Evolutionary conservation across 2,329 filamentous ascomycete species (phyloP).

Genomic region (Sporothrix inflata): DNA sequence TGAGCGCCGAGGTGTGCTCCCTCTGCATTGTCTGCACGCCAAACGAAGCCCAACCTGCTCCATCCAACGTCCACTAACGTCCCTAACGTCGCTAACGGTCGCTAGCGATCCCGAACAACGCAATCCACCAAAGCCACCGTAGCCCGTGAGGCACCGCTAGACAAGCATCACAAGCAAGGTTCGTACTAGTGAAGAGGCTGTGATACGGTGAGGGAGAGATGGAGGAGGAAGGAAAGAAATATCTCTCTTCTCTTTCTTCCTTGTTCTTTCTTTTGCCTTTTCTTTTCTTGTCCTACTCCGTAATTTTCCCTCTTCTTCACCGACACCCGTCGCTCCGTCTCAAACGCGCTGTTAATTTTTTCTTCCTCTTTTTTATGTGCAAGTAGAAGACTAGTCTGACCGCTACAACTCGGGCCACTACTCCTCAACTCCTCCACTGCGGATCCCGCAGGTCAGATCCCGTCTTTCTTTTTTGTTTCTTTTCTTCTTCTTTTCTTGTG

Average conservation of each 20-base stretch:
- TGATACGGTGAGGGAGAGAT: background rate
- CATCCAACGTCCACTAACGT: conserved; percentile 8
- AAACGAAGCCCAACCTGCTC: conserved; percentile 1
- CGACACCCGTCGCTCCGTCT: no score
- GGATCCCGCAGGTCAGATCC: conserved; percentile 4
- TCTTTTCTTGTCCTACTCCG: background rate
- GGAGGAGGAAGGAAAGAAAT: background rate
- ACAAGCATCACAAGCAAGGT: conserved; percentile 1
- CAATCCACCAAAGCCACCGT: conserved; percentile 1
- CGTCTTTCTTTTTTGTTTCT: background rate
- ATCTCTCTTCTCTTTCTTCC: background rate
- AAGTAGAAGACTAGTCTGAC: background rate
- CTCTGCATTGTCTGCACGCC: background rate
- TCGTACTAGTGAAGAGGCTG: background rate
- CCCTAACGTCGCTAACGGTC: background rate
- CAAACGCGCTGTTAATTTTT: no score
- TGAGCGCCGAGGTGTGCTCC: conserved; percentile 13
- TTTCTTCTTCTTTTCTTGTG: background rate
- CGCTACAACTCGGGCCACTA: background rate
- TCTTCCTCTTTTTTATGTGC: no score
- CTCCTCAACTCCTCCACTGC: background rate
- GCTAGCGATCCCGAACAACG: background rate
- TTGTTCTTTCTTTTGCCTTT: background rate
- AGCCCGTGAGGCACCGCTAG: background rate
- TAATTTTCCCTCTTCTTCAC: no score